phyloP scores from a whole-genome alignment of 2,329 filamentous ascomycete genomes.

The Hypoxylon sp. region DNA sequence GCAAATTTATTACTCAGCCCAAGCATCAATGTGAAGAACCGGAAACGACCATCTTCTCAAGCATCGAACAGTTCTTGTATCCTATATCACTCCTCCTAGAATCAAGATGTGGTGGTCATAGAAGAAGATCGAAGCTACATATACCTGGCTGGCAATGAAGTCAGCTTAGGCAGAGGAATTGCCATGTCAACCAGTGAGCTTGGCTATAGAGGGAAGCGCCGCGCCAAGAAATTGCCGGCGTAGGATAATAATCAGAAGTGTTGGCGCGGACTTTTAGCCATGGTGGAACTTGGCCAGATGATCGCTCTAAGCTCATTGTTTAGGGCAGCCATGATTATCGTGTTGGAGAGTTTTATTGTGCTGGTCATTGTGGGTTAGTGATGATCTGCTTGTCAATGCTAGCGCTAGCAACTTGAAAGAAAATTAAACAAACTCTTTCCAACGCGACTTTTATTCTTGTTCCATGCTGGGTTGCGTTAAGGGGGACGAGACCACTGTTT shows the following conservation, averaged over 20 bases:
- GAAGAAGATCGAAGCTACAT: constrained; percentile 49
- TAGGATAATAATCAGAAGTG: constrained; percentile 55
- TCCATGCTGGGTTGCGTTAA: not conserved
- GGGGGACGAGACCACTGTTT: not conserved
- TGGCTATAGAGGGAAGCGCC: constrained; percentile 54
- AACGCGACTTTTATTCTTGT: not conserved
- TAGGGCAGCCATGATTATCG: constrained; percentile 59
- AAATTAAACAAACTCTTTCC: not conserved
- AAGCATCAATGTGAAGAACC: constrained; percentile 66
- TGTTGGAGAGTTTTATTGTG: constrained; percentile 49
- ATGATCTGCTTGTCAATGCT: not conserved
- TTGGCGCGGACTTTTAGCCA: constrained; percentile 56
- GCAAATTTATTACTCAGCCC: constrained; percentile 63
- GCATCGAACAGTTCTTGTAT: constrained; percentile 51
- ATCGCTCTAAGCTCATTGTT: constrained; percentile 55
- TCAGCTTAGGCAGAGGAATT: constrained; percentile 51
- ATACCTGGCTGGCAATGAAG: constrained; percentile 52
- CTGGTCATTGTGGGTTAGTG: not conserved
- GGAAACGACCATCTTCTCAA: constrained; percentile 64
- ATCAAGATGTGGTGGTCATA: constrained; percentile 19
- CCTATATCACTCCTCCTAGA: constrained; percentile 55
- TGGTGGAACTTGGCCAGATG: constrained; percentile 52
- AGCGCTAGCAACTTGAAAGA: not conserved
- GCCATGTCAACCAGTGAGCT: constrained; percentile 53
- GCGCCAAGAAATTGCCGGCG: constrained; percentile 56